Percentiles rank a stretch among this genome's conserved stretches.
Evolutionary conservation across 768 basidiomycete species (phyloP).

Genomic region (Lepiota brunneoincarnata): DNA sequence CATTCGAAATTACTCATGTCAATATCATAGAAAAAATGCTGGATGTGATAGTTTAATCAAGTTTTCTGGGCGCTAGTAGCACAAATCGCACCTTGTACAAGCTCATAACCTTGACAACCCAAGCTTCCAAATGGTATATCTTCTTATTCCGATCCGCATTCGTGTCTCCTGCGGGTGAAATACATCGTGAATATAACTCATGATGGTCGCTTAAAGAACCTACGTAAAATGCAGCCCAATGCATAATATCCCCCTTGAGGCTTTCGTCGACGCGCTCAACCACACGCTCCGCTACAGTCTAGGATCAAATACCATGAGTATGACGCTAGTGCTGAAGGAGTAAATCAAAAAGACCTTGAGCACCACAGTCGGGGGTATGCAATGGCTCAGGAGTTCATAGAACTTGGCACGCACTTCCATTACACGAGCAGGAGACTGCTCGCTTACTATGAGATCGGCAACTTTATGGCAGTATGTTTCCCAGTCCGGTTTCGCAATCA

Average conservation of each 20-base stretch:
- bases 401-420: conserved; percentile 92
- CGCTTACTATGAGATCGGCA: conserved; percentile 83
- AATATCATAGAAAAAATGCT: conserved; percentile 64
- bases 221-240: conserved; percentile 97
- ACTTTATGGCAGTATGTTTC: conserved; percentile 95
- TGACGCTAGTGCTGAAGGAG: conserved; percentile 1
- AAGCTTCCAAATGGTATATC: conserved; percentile 97
- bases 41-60: conserved; percentile 11
- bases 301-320: conserved; percentile 1
- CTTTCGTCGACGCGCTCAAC: conserved; percentile 87
- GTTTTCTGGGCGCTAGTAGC: neutral
- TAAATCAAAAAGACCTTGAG: conserved; percentile 62
- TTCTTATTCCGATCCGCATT: conserved; percentile 89
- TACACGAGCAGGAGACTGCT: conserved; percentile 85
- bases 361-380: conserved; percentile 91
- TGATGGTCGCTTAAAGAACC: conserved; percentile 23
- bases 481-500: conserved; percentile 98
- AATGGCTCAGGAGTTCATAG: conserved; percentile 94
- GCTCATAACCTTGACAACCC: conserved; percentile 96
- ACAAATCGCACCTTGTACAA: conserved; percentile 66
- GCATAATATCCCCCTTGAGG: conserved; percentile 90
- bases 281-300: conserved; percentile 91
- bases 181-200: neutral
- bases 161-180: conserved; percentile 70
- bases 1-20: conserved; percentile 60